phyloP scores from a whole-genome alignment of 805 yeast species.

The Candida xyloterini region DNA sequence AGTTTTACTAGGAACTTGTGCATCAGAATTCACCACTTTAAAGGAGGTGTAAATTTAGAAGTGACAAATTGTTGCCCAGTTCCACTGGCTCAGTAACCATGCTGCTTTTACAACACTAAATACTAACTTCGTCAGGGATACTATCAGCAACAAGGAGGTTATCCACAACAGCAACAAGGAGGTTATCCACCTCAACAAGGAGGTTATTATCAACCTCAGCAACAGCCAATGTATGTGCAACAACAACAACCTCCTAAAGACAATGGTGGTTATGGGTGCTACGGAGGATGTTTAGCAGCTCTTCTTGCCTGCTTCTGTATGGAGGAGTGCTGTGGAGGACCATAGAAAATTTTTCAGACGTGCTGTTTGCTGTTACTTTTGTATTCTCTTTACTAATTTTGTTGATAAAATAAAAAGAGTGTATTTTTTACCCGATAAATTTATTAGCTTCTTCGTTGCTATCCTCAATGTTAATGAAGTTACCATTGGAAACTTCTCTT shows the following conservation, averaged over 20 bases:
- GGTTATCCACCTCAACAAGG: slow-evolving; percentile 15
- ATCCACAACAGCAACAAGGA: slow-evolving; percentile 19
- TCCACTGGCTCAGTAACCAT: too few relatives aligned
- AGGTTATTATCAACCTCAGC: slow-evolving; percentile 23
- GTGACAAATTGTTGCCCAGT: too few relatives aligned
- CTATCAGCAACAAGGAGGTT: slow-evolving; percentile 21
- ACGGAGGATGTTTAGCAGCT: slow-evolving; percentile 22
- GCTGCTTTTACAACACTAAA: background rate
- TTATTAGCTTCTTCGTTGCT: slow-evolving; percentile 26
- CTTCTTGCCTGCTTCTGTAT: slow-evolving; percentile 22
- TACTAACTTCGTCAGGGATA: slow-evolving; percentile 16
- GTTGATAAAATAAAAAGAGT: background rate
- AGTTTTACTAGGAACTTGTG: too few relatives aligned
- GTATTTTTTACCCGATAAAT: background rate
- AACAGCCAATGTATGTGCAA: slow-evolving; percentile 25
- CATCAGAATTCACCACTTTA: too few relatives aligned
- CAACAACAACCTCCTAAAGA: slow-evolving; percentile 20
- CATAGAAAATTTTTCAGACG: background rate
- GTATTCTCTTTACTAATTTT: background rate
- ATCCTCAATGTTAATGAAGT: slow-evolving; percentile 50
- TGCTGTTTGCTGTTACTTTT: background rate
- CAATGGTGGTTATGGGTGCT: slow-evolving; percentile 20
- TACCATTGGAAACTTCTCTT: slow-evolving; percentile 55
- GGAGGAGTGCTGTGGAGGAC: slow-evolving; percentile 16
- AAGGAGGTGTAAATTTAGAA: too few relatives aligned